Evolutionary conservation across 768 basidiomycete genomes (phyloP).

Genomic region (Boletus fagicola): DNA sequence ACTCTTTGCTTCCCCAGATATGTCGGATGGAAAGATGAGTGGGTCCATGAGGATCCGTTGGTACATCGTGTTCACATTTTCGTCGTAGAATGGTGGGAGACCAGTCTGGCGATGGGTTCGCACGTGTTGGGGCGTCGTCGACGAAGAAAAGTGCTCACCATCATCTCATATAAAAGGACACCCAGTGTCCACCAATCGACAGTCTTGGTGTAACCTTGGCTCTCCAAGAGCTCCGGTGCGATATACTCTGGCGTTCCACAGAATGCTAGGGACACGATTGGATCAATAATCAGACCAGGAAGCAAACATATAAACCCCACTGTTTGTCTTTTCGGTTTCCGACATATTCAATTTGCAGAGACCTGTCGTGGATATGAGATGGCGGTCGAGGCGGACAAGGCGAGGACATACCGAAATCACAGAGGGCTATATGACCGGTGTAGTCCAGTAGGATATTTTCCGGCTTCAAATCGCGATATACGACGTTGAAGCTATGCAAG

Average conservation of each 20-base stretch:
- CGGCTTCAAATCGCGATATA: slow-evolving; percentile 97
- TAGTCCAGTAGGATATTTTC: slow-evolving; percentile 98
- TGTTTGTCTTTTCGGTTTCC: slow-evolving; percentile 96
- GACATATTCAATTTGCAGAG: slow-evolving; percentile 97
- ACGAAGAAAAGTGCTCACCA: slow-evolving; percentile 45
- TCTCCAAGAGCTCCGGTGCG: slow-evolving; percentile 94
- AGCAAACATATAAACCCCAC: slow-evolving; percentile 40
- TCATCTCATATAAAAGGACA: slow-evolving; percentile 96
- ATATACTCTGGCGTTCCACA: slow-evolving; percentile 99
- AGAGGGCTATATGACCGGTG: slow-evolving; percentile 95
- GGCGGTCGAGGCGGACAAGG: background rate
- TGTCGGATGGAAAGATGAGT: slow-evolving; percentile 86
- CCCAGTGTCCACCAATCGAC: slow-evolving; percentile 99
- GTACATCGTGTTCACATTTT: slow-evolving; percentile 98
- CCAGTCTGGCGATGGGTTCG: slow-evolving; percentile 59
- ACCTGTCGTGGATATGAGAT: slow-evolving; percentile 37
- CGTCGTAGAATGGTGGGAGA: slow-evolving; percentile 97
- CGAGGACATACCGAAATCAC: slow-evolving; percentile 75
- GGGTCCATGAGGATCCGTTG: slow-evolving; percentile 94
- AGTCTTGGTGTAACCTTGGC: slow-evolving; percentile 95
- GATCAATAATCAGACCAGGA: slow-evolving; percentile 2
- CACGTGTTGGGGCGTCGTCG: slow-evolving; percentile 4
- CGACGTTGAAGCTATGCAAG: slow-evolving; percentile 95
- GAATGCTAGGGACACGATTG: slow-evolving; percentile 57
- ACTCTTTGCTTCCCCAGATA: slow-evolving; percentile 82